A percentile compares a stretch with the other conserved stretches of the same genome.
phyloP scores from a whole-genome alignment of 495 filamentous ascomycete species.

The Hypoxylon fuscum region DNA sequence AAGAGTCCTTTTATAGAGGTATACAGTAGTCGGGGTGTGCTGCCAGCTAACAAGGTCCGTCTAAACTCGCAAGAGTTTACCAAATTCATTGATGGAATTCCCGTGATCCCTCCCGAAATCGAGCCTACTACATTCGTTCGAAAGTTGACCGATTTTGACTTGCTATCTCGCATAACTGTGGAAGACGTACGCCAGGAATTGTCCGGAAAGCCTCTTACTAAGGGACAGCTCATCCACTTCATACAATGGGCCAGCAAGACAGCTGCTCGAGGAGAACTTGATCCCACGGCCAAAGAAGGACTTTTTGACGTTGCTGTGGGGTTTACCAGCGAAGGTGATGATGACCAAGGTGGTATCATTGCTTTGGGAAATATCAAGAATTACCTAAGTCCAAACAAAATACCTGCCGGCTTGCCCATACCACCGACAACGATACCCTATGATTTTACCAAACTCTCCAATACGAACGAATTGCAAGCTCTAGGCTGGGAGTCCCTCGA shows the following conservation, averaged over 20 bases:
- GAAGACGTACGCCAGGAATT: constrained; percentile 85
- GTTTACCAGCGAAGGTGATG: constrained; percentile 70
- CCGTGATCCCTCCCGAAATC: constrained; percentile 81
- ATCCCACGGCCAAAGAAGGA: constrained; percentile 65
- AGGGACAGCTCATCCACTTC: constrained; percentile 79
- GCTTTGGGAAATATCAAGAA: constrained; percentile 76
- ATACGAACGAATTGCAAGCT: constrained; percentile 67
- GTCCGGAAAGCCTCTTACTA: constrained; percentile 75
- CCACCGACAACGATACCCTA: constrained; percentile 87
- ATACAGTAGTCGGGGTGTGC: constrained; percentile 84
- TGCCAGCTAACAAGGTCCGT: constrained; percentile 79
- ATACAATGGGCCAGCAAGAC: constrained; percentile 81
- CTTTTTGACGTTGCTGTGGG: constrained; percentile 85
- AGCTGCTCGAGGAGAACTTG: constrained; percentile 71
- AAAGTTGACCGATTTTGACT: constrained; percentile 77
- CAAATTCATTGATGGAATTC: constrained; percentile 88
- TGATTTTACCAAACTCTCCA: constrained; percentile 69
- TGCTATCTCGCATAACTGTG: constrained; percentile 85
- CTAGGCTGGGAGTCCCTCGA: constrained; percentile 86
- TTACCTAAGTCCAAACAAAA: constrained; percentile 76
- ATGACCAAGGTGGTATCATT: constrained; percentile 70
- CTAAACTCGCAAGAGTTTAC: constrained; percentile 81
- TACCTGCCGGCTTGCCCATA: constrained; percentile 82
- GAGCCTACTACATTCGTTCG: constrained; percentile 73
- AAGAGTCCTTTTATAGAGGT: constrained; percentile 83